Conservation (phyloP, 306 rosid species). For the Amphicarpaea edgeworthii region DNA sequence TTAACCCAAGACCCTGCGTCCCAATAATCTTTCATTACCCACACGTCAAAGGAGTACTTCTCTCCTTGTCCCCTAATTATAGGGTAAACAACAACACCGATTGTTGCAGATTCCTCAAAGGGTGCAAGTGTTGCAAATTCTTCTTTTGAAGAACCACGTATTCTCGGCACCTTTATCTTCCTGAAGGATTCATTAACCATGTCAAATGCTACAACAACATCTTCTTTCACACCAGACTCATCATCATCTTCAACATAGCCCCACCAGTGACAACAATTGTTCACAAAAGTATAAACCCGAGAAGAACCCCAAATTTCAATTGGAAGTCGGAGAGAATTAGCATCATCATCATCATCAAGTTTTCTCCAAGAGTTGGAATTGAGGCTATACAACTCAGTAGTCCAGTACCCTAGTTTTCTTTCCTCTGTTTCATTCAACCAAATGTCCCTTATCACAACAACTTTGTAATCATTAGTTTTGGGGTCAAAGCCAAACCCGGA, state of each 20-base stretch:
- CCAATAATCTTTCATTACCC: slow-evolving; percentile 42
- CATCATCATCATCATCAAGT: slow-evolving; percentile 8
- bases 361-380: slow-evolving; percentile 43
- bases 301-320: slow-evolving; percentile 39
- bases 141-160: background rate
- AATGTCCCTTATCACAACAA: slow-evolving; percentile 29
- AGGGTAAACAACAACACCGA: slow-evolving; percentile 33
- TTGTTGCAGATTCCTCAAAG: slow-evolving; percentile 1
- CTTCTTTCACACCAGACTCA: background rate
- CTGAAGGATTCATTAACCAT: slow-evolving; percentile 28
- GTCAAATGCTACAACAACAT: slow-evolving; percentile 39
- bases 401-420: slow-evolving; percentile 36
- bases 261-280: slow-evolving; percentile 45
- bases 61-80: background rate
- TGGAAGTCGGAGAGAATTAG: slow-evolving; percentile 25
- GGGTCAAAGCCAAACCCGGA: slow-evolving; percentile 42
- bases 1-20: slow-evolving; percentile 43
- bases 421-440: slow-evolving; percentile 44
- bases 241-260: slow-evolving; percentile 10
- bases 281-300: slow-evolving; percentile 34
- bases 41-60: slow-evolving; percentile 31
- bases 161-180: slow-evolving; percentile 30
- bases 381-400: slow-evolving; percentile 32
- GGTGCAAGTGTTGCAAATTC: slow-evolving; percentile 5
- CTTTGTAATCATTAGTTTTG: slow-evolving; percentile 38